Evolutionary conservation across 2,329 filamentous ascomycete genomes (phyloP), one percentile per base, ranked within the genome.

Genomic region (Ophiobolus disseminans): DNA sequence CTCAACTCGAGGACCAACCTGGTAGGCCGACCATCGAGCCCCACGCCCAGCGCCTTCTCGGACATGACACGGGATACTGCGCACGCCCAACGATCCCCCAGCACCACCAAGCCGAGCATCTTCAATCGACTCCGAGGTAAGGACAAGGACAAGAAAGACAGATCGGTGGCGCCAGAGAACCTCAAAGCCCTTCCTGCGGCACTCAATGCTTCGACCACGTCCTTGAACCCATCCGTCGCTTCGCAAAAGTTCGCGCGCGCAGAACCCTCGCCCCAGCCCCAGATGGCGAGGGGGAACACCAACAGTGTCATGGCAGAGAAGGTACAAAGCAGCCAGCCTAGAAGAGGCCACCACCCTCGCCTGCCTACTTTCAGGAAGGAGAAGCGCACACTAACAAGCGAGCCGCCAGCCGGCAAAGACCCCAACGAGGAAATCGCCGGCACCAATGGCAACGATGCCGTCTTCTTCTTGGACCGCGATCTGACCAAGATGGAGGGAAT

Each of bases 401-500:
- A 73, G 21, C 55, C 57, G 25, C 59, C 66, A 28, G 52, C 50
- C 9, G 66, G 65, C 50, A 82, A 80, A 60, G 77, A 78, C 40
- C 74, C 73, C 25, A 76, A 76, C 35, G 69, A 74, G 40, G 75
- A 73, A 4, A 63, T 65, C 17, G 66, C 65, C 22, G 73, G 73
- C 41, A 69, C 69, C 17, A 69, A 72, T 46, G 80, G 82, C 43
- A 81, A 82, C 32, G 82, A 82, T 32, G 83, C 82, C 10, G 73
- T 91, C 36, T 96, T 88, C 74, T 83, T 84, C 63, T 83, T 97
- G 20, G 93, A 97, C 71, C 95, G 90, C 2, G 89, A 97, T 68
- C 82, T 97, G 38, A 85, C 86, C 47, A 85, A 96, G 62, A 94
- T 99, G 90, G 88, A 92, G 63, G 94, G 91, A 17, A 97, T 97